Evolutionary conservation across 257 asterid species (phyloP).

Genomic region (Fraxinus quadrangulata): DNA sequence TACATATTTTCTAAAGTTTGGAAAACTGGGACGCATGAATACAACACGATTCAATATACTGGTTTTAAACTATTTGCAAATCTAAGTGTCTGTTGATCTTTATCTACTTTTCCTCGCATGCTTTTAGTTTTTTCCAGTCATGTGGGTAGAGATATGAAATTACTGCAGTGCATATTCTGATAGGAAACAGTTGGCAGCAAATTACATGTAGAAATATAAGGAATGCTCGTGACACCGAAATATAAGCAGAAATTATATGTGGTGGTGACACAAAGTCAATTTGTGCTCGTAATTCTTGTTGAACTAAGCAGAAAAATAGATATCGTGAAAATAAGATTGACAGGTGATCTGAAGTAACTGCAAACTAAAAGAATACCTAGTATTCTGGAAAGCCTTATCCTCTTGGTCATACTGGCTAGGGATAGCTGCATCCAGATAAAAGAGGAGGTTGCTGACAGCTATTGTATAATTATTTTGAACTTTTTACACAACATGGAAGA

Average conservation of each 20-base stretch:
- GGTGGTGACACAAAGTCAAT: background rate
- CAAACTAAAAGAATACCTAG: too few species aligned
- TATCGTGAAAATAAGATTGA: background rate
- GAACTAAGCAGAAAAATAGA: background rate
- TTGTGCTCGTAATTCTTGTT: background rate
- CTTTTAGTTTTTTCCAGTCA: conserved; percentile 6
- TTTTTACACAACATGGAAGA: background rate
- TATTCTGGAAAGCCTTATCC: too few species aligned
- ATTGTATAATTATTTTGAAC: background rate
- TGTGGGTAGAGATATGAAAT: conserved; percentile 1
- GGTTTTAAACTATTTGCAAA: background rate
- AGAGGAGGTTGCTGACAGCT: background rate
- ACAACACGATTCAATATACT: background rate
- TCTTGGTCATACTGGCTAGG: too few species aligned
- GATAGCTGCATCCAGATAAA: background rate
- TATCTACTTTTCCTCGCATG: background rate
- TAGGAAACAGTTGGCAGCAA: conserved; percentile 15
- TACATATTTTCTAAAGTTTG: background rate
- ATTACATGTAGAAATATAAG: background rate
- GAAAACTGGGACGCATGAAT: background rate
- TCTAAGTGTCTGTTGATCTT: conserved; percentile 2
- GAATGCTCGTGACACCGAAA: background rate
- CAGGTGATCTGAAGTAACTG: too few species aligned
- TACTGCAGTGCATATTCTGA: conserved; percentile 17
- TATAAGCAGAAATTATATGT: conserved; percentile 4